Evolutionary conservation across 345 rosid species (phyloP).

Genomic region (Ceriops decandra): DNA sequence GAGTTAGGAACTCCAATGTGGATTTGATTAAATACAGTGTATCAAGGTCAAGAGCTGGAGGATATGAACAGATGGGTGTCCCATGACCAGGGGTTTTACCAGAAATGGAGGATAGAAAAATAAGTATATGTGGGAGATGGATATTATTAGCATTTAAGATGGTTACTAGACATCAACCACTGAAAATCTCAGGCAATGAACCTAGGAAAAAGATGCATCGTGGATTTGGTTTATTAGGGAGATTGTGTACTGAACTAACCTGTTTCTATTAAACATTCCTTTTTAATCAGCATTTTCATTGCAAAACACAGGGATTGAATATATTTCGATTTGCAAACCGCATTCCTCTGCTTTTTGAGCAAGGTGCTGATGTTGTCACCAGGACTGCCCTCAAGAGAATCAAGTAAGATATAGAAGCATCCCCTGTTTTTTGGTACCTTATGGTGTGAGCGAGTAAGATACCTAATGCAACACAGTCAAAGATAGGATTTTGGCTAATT

Average conservation of each 20-base stretch:
- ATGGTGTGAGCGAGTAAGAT: conserved; percentile 2
- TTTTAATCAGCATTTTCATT: not conserved
- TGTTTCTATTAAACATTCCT: not conserved
- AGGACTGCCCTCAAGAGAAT: conserved; percentile 90
- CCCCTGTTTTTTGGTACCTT: not conserved
- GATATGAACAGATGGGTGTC: too few relatives aligned
- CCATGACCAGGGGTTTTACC: not conserved
- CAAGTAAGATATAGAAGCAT: conserved; percentile 44
- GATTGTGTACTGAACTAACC: not conserved
- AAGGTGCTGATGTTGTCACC: conserved; percentile 98
- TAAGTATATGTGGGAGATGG: not conserved
- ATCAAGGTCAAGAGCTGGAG: not conserved
- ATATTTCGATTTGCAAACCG: conserved; percentile 93
- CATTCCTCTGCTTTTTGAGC: conserved; percentile 95
- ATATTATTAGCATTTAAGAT: not conserved
- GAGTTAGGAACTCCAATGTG: not conserved
- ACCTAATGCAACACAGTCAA: not conserved
- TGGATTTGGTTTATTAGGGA: not conserved
- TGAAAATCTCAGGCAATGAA: not conserved
- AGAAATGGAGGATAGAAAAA: not conserved
- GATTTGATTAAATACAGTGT: not conserved
- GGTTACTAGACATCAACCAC: not conserved
- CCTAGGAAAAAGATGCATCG: not conserved
- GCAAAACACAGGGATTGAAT: conserved; percentile 66
- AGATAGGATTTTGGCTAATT: not conserved